A percentile compares a stretch with the other conserved stretches of the same genome.
phyloP scores from a whole-genome alignment of 805 yeast species.

The Sugiyamaella mastotermitis region DNA sequence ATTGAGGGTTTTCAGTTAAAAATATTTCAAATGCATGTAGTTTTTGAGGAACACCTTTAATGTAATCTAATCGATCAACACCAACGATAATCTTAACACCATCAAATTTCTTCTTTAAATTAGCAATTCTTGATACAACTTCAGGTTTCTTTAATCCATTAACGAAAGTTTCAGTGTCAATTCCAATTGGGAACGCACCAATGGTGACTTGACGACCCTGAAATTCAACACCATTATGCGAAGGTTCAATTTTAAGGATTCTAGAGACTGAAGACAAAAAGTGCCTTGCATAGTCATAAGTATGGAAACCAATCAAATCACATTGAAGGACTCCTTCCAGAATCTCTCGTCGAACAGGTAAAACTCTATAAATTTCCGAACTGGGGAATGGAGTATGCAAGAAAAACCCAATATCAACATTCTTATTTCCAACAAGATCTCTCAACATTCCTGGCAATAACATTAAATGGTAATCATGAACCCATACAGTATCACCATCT shows the following conservation, averaged over 20 bases:
- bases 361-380: slow-evolving; percentile 88
- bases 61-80: slow-evolving; percentile 92
- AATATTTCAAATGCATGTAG: slow-evolving; percentile 94
- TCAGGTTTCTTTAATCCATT: slow-evolving; percentile 61
- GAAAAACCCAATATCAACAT: slow-evolving; percentile 73
- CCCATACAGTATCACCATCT: slow-evolving; percentile 91
- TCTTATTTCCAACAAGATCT: slow-evolving; percentile 40
- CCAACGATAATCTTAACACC: slow-evolving; percentile 89
- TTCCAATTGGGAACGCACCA: slow-evolving; percentile 99
- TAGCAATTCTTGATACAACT: slow-evolving; percentile 61
- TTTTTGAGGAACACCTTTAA: slow-evolving; percentile 97
- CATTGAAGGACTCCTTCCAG: slow-evolving; percentile 88
- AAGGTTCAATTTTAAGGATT: slow-evolving; percentile 71
- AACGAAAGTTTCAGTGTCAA: slow-evolving; percentile 86
- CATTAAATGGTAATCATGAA: slow-evolving; percentile 97
- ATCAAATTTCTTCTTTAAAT: slow-evolving; percentile 58
- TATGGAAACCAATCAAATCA: slow-evolving; percentile 94
- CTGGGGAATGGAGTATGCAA: slow-evolving; percentile 98
- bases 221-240: slow-evolving; percentile 86
- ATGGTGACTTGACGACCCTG: slow-evolving; percentile 72
- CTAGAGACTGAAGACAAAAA: slow-evolving; percentile 85
- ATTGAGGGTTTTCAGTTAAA: slow-evolving; percentile 87
- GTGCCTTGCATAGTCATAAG: slow-evolving; percentile 98
- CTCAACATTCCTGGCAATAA: slow-evolving; percentile 83
- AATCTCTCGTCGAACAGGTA: slow-evolving; percentile 93